phyloP scores from a whole-genome alignment of 1,284 basidiomycete species.

The Neolentinus lepideus region DNA sequence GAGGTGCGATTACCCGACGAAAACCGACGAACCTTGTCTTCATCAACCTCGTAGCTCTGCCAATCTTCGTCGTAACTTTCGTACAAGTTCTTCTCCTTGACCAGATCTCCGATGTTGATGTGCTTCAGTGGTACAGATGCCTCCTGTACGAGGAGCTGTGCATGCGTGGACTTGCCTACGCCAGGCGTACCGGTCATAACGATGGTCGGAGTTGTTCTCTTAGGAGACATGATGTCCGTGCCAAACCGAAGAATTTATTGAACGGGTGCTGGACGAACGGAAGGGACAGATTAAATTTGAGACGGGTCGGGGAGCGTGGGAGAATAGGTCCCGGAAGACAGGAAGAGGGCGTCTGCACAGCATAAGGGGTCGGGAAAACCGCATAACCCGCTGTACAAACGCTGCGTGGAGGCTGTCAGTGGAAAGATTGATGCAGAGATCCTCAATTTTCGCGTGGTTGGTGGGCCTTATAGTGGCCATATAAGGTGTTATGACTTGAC shows the following conservation, averaged over 20 bases:
- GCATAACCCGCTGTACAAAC: not conserved
- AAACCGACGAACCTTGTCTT: conserved; percentile 69
- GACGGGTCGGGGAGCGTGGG: not conserved
- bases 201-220: conserved; percentile 61
- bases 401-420: not conserved
- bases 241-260: not conserved
- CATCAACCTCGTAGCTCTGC: conserved; percentile 92
- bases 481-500: not conserved
- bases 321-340: too few relatives aligned
- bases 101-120: conserved; percentile 86
- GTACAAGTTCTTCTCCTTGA: conserved; percentile 81
- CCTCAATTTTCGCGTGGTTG: not conserved
- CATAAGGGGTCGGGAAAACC: not conserved
- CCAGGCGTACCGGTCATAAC: conserved; percentile 90
- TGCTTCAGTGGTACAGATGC: conserved; percentile 66
- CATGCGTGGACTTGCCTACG: conserved; percentile 88
- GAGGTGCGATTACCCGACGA: too few relatives aligned
- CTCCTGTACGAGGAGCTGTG: conserved; percentile 67
- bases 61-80: conserved; percentile 90
- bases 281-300: not conserved
- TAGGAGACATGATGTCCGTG: not conserved
- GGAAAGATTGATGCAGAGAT: not conserved
- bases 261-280: too few relatives aligned
- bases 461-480: not conserved
- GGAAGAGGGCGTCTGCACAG: too few relatives aligned